Percentiles rank a stretch among this genome's conserved stretches.
Conservation (phyloP, 768 basidiomycete species). For the Lactarius hengduanensis region DNA sequence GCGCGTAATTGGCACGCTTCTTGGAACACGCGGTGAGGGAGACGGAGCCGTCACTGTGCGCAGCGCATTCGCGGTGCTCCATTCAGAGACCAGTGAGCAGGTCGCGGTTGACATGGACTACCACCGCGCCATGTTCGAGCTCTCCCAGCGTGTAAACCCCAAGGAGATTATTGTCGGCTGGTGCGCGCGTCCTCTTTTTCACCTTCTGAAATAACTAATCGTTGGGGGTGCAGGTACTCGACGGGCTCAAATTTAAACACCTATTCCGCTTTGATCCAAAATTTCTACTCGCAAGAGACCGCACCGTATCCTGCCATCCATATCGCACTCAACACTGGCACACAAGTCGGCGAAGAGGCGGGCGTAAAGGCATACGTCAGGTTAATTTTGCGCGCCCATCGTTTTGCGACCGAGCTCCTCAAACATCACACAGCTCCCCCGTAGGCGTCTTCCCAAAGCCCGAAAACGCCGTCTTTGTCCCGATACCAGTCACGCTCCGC, state of each 20-base stretch:
- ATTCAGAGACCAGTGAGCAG: conserved; percentile 89
- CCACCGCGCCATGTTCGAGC: conserved; percentile 88
- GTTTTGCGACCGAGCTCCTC: neutral
- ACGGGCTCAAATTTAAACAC: conserved; percentile 90
- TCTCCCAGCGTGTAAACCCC: conserved; percentile 80
- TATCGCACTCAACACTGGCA: conserved; percentile 84
- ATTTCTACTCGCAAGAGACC: conserved; percentile 94
- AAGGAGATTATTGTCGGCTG: conserved; percentile 94
- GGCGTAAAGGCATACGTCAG: conserved; percentile 88
- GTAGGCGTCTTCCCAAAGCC: conserved; percentile 87
- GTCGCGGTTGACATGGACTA: conserved; percentile 97
- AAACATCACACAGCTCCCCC: conserved; percentile 57
- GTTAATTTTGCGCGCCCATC: conserved; percentile 38
- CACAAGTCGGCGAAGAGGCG: conserved; percentile 57
- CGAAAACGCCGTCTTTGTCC: conserved; percentile 93
- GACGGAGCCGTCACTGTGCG: conserved; percentile 64
- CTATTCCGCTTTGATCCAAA: conserved; percentile 95
- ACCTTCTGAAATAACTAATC: conserved; percentile 69
- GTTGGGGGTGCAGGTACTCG: conserved; percentile 87
- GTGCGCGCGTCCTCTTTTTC: conserved; percentile 46
- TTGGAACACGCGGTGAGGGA: conserved; percentile 69
- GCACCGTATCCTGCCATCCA: conserved; percentile 87
- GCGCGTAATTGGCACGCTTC: conserved; percentile 92
- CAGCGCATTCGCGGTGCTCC: conserved; percentile 87
- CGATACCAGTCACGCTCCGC: conserved; percentile 83